Conservation (phyloP, 2,329 filamentous ascomycete genomes). For the Penicillium crustosum region DNA sequence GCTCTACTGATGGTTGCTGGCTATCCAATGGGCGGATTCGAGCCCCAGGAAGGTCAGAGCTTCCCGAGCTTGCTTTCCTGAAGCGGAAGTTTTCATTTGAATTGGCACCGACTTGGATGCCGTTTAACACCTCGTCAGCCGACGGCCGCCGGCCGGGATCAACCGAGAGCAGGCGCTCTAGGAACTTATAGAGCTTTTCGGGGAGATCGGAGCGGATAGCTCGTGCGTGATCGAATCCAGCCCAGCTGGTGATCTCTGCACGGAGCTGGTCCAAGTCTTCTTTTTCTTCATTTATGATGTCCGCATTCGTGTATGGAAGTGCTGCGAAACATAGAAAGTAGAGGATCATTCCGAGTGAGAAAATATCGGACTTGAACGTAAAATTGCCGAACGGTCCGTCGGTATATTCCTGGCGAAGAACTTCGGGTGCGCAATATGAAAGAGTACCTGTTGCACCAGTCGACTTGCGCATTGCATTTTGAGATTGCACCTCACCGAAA, state of each 20-base stretch:
- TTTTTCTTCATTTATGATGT: slow-evolving; percentile 82
- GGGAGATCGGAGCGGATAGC: slow-evolving; percentile 78
- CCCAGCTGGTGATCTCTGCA: slow-evolving; percentile 82
- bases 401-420: slow-evolving; percentile 64
- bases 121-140: slow-evolving; percentile 78
- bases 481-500: slow-evolving; percentile 92
- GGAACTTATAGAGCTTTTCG: slow-evolving; percentile 76
- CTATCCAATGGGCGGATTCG: slow-evolving; percentile 45
- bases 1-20: slow-evolving; percentile 30
- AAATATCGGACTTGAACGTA: slow-evolving; percentile 96
- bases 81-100: slow-evolving; percentile 49
- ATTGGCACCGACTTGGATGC: slow-evolving; percentile 66
- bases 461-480: slow-evolving; percentile 77
- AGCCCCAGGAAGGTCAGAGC: slow-evolving; percentile 35
- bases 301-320: slow-evolving; percentile 80
- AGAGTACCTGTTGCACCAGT: slow-evolving; percentile 95
- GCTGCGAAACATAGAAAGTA: slow-evolving; percentile 96
- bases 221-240: slow-evolving; percentile 77
- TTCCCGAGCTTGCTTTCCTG: slow-evolving; percentile 32
- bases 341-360: slow-evolving; percentile 95
- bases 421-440: slow-evolving; percentile 95
- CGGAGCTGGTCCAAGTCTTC: slow-evolving; percentile 85
- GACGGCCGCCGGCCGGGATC: slow-evolving; percentile 75
- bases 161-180: slow-evolving; percentile 77
- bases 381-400: slow-evolving; percentile 84